Evolutionary conservation across 2,329 filamentous ascomycete genomes (phyloP).

Genomic region (Aspergillus quadricinctus): DNA sequence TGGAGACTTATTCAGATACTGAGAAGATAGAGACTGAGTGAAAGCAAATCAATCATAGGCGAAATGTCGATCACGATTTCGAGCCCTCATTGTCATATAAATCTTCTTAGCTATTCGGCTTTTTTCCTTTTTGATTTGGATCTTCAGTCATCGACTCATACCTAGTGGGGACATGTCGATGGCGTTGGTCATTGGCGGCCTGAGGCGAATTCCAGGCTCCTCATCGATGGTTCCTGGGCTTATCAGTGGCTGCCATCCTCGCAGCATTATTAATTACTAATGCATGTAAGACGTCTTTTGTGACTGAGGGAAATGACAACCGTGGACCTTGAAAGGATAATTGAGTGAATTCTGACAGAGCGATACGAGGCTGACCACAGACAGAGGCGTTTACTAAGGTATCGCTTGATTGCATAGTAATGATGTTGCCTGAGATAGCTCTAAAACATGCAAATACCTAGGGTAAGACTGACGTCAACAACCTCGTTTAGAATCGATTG

Average conservation of each 20-base stretch:
- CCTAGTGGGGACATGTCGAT: conserved; percentile 7
- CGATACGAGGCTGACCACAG: not conserved
- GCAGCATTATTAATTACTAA: conserved; percentile 3
- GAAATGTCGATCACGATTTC: not conserved
- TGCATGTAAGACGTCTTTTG: not conserved
- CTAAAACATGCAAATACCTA: not conserved
- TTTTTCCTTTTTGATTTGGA: not conserved
- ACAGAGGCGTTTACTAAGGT: not conserved
- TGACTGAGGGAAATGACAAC: not conserved
- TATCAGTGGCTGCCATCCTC: conserved; percentile 1
- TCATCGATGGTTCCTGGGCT: not conserved
- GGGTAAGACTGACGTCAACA: not conserved
- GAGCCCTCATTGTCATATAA: not conserved
- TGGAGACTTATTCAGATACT: not conserved
- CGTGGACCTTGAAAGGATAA: not conserved
- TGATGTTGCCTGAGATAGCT: not conserved
- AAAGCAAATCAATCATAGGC: conserved; percentile 1
- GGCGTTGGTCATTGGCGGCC: conserved; percentile 1
- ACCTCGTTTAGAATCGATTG: not conserved
- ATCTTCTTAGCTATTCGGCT: not conserved
- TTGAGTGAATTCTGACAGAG: not conserved
- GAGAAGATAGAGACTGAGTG: not conserved
- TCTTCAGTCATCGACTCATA: conserved; percentile 18
- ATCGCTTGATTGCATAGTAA: not conserved
- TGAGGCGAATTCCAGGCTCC: conserved; percentile 1